These are phyloP conservation scores for Cenchrus purpureus DNA, from an alignment of 176 grass and related monocot species.

Conservation along the genomic window DNA sequence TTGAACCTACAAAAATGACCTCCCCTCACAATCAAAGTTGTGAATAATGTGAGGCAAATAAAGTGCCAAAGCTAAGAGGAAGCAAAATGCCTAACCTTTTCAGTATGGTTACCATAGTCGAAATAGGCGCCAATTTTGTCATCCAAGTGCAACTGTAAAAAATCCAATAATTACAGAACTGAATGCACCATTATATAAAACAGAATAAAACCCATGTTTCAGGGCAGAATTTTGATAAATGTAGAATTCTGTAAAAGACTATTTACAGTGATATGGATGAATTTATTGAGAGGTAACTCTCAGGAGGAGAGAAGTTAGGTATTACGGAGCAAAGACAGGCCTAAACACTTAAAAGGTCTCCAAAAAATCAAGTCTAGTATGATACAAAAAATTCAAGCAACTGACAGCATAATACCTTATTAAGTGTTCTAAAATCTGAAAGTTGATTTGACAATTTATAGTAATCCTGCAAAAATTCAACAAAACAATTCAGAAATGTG, in stretches of 20 bases:
- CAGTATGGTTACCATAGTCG: slow-evolving; percentile 97
- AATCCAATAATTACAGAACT: slow-evolving; percentile 30
- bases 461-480: slow-evolving; percentile 73
- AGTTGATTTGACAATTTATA: slow-evolving; percentile 72
- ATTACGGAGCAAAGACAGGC: neutral
- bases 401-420: slow-evolving; percentile 63
- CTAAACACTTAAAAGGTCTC: neutral
- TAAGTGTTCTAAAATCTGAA: slow-evolving; percentile 83
- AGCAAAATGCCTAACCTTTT: slow-evolving; percentile 65
- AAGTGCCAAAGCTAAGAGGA: slow-evolving; percentile 34
- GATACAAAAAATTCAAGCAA: slow-evolving; percentile 32
- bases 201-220: slow-evolving; percentile 9
- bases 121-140: slow-evolving; percentile 73
- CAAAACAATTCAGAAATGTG: neutral
- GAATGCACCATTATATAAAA: slow-evolving; percentile 2
- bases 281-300: slow-evolving; percentile 15
- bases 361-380: slow-evolving; percentile 19
- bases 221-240: neutral
- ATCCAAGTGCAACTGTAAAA: slow-evolving; percentile 90
- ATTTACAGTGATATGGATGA: neutral
- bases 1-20: slow-evolving; percentile 61
- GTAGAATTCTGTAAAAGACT: neutral
- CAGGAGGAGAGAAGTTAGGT: neutral
- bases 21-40: slow-evolving; percentile 18
- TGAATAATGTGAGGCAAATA: slow-evolving; percentile 16